Percentiles rank a stretch among this genome's conserved stretches.
phyloP scores from a whole-genome alignment of 331 rosid genomes.

The Pyrus hybrid region DNA sequence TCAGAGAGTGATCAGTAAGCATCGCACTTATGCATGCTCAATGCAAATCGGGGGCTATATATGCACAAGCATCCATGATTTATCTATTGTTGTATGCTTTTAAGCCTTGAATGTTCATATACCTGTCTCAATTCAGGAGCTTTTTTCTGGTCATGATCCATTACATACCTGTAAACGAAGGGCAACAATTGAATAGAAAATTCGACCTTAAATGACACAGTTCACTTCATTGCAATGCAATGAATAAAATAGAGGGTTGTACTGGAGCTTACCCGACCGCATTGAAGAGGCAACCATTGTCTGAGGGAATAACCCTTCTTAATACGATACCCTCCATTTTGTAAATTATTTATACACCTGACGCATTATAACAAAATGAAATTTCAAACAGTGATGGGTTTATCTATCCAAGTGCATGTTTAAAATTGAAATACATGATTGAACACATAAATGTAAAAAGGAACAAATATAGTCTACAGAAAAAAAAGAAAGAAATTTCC shows the following conservation, averaged over 20 bases:
- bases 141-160: conserved; percentile 76
- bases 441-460: too few relatives aligned
- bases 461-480: too few relatives aligned
- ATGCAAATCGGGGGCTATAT: neutral
- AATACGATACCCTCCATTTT: conserved; percentile 70
- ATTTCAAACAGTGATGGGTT: neutral
- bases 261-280: conserved; percentile 74
- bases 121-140: conserved; percentile 88
- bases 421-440: neutral
- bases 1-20: neutral
- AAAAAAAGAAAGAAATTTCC: neutral
- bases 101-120: neutral
- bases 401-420: too few relatives aligned
- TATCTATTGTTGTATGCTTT: neutral
- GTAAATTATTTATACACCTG: conserved; percentile 23
- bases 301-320: conserved; percentile 96
- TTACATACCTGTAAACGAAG: conserved; percentile 55
- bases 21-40: neutral
- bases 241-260: neutral
- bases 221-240: neutral
- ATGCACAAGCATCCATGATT: neutral
- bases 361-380: neutral
- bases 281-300: conserved; percentile 93
- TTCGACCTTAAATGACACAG: neutral
- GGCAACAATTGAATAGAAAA: neutral